These are phyloP conservation scores for Clonostachys byssicola DNA, from an alignment of 2,329 filamentous ascomycete genomes.

Conservation along the genomic window DNA sequence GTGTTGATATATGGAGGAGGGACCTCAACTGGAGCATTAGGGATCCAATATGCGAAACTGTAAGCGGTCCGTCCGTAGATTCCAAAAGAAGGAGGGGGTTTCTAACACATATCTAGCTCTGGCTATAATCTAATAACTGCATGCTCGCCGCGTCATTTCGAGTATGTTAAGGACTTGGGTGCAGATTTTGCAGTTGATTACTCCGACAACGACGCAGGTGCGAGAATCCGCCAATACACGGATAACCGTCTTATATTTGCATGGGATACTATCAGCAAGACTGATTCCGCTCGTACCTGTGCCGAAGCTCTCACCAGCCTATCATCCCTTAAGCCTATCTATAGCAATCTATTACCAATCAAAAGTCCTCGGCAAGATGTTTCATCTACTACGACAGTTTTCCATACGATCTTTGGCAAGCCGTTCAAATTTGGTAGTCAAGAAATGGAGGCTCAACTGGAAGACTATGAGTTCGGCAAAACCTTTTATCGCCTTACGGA, in stretches of 20 bases:
- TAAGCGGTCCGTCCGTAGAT: slow-evolving; percentile 14
- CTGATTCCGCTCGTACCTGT: not conserved
- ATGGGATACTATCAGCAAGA: slow-evolving; percentile 7
- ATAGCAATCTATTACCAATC: not conserved
- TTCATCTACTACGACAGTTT: too few relatives aligned
- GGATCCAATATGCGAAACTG: slow-evolving; percentile 36
- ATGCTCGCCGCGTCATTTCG: slow-evolving; percentile 30
- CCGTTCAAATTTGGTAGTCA: too few relatives aligned
- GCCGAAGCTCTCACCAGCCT: not conserved
- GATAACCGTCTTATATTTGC: slow-evolving; percentile 11
- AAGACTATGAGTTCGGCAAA: too few relatives aligned
- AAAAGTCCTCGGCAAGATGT: too few relatives aligned
- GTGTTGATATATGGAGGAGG: slow-evolving; percentile 42
- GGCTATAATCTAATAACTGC: slow-evolving; percentile 24
- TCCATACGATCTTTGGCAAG: too few relatives aligned
- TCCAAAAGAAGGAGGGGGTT: too few relatives aligned
- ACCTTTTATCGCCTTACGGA: too few relatives aligned
- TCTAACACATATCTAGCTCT: too few relatives aligned
- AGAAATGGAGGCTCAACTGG: too few relatives aligned
- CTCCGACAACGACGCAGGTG: slow-evolving; percentile 12
- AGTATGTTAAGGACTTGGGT: slow-evolving; percentile 30
- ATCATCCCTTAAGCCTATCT: not conserved
- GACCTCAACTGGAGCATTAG: slow-evolving; percentile 51
- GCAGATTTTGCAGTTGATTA: slow-evolving; percentile 44
- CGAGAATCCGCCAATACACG: slow-evolving; percentile 15